A percentile compares a stretch with the other conserved stretches of the same genome.
Conservation (phyloP, 805 yeast species). For the Kodamaea lidongshanica region DNA sequence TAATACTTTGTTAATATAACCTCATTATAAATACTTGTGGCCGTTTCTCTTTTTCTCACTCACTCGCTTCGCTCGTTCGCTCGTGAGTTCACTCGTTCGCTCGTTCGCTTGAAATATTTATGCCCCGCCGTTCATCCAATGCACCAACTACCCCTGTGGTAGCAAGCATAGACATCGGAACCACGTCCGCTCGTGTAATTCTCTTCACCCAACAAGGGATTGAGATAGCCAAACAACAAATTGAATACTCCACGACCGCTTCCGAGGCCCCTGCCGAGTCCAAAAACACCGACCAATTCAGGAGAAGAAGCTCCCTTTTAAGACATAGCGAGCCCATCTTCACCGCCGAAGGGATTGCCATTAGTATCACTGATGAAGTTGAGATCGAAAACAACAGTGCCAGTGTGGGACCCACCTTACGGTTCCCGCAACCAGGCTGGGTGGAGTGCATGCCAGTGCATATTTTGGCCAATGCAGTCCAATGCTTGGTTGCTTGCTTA, state of each 20-base stretch:
- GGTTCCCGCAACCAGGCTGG: constrained; percentile 85
- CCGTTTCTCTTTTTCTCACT: neutral
- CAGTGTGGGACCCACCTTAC: constrained; percentile 58
- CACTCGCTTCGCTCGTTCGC: no score
- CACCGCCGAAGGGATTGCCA: constrained; percentile 70
- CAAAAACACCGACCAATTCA: constrained; percentile 38
- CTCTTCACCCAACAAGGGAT: constrained; percentile 66
- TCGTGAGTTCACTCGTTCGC: no score
- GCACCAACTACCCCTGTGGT: constrained; percentile 41
- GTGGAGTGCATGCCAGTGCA: constrained; percentile 88
- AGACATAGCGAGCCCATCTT: constrained; percentile 54
- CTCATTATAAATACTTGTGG: neutral
- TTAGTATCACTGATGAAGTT: constrained; percentile 50
- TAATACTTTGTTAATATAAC: neutral
- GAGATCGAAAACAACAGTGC: constrained; percentile 57
- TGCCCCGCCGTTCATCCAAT: constrained; percentile 40
- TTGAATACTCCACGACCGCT: constrained; percentile 78
- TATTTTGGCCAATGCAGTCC: constrained; percentile 71
- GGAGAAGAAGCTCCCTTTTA: constrained; percentile 37
- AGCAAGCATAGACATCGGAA: constrained; percentile 83
- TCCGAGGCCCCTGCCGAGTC: constrained; percentile 43
- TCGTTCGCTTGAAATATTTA: constrained; percentile 9
- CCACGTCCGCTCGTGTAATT: constrained; percentile 87
- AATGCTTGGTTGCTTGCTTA: constrained; percentile 67
- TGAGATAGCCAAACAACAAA: constrained; percentile 84